Conservation (phyloP, 306 rosid genomes). For the Lathyrus aphaca region DNA sequence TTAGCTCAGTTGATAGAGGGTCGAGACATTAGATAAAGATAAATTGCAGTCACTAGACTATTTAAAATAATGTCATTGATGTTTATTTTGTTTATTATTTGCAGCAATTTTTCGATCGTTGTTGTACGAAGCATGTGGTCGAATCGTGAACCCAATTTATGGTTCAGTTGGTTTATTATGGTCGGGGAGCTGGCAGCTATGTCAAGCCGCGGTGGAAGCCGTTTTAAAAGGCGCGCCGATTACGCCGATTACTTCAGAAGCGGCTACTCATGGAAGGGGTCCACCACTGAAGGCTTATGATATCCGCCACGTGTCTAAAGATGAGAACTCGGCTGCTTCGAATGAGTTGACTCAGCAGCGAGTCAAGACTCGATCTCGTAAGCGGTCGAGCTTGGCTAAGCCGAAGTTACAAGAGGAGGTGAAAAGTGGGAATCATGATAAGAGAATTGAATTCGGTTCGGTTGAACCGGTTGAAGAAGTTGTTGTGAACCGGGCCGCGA, state of each 20-base stretch:
- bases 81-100: neutral
- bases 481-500: slow-evolving; percentile 57
- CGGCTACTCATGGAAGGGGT: slow-evolving; percentile 70
- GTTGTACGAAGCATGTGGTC: slow-evolving; percentile 89
- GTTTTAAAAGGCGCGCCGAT: slow-evolving; percentile 84
- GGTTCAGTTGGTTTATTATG: slow-evolving; percentile 95
- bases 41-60: too few relatives aligned
- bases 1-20: too few relatives aligned
- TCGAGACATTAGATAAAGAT: too few relatives aligned
- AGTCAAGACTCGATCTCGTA: slow-evolving; percentile 71
- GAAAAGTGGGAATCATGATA: neutral
- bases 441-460: slow-evolving; percentile 12
- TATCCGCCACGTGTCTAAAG: slow-evolving; percentile 88
- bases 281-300: slow-evolving; percentile 90
- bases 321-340: slow-evolving; percentile 78
- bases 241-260: slow-evolving; percentile 82
- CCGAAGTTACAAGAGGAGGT: slow-evolving; percentile 37
- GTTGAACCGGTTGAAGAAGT: slow-evolving; percentile 37
- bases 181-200: slow-evolving; percentile 98
- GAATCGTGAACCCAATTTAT: slow-evolving; percentile 94
- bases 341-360: slow-evolving; percentile 36
- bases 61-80: neutral
- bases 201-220: slow-evolving; percentile 92
- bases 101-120: slow-evolving; percentile 87
- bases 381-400: slow-evolving; percentile 48